Conservation (phyloP, 2,329 filamentous ascomycete genomes). For the Nannizzia gypsea region DNA sequence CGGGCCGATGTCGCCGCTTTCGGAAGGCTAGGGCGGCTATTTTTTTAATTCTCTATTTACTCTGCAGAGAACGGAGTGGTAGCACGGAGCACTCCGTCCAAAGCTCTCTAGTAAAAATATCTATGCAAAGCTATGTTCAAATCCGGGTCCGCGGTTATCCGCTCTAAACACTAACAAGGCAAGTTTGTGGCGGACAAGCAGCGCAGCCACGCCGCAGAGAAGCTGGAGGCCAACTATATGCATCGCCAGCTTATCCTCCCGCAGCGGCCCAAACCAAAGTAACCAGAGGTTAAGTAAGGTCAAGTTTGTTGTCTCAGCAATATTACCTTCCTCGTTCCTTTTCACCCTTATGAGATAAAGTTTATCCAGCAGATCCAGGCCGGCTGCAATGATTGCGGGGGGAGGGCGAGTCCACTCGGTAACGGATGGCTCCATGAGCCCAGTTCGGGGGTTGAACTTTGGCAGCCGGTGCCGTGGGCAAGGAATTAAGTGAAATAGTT, state of each 20-base stretch:
- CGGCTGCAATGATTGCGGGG: slow-evolving; percentile 47
- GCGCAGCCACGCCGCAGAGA: slow-evolving; percentile 61
- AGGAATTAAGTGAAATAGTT: slow-evolving; percentile 79
- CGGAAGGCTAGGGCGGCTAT: neutral
- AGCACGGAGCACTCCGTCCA: no score
- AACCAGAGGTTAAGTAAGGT: slow-evolving; percentile 94
- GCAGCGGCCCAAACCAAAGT: slow-evolving; percentile 83
- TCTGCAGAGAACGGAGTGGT: no score
- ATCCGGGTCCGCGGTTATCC: slow-evolving; percentile 52
- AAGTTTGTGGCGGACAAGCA: slow-evolving; percentile 75
- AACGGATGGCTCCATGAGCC: slow-evolving; percentile 73
- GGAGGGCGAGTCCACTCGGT: slow-evolving; percentile 69
- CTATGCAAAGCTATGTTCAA: neutral
- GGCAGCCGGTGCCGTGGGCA: slow-evolving; percentile 89
- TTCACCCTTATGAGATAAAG: slow-evolving; percentile 58
- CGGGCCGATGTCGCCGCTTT: slow-evolving; percentile 8
- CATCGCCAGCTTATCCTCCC: slow-evolving; percentile 69
- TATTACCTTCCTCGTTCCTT: slow-evolving; percentile 54
- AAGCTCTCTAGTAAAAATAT: neutral
- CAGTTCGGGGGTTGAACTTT: slow-evolving; percentile 72
- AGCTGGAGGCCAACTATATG: slow-evolving; percentile 73
- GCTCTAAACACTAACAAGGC: slow-evolving; percentile 80
- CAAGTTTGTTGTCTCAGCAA: slow-evolving; percentile 75
- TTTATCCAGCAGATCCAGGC: slow-evolving; percentile 55
- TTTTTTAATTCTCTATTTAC: neutral